phyloP scores from a whole-genome alignment of 345 rosid genomes.

The Salix exigua region DNA sequence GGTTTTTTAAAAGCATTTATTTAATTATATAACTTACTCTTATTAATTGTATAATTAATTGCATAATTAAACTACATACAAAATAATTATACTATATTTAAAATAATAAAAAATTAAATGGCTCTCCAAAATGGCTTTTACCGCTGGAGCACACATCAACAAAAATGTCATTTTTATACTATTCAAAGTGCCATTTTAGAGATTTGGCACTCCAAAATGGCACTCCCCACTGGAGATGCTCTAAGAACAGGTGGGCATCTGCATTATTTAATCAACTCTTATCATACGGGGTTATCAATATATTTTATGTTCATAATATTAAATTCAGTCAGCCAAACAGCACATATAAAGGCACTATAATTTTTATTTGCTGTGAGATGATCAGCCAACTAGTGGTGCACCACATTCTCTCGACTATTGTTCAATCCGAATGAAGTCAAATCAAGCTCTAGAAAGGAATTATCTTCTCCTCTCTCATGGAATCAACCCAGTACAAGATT shows the following conservation, averaged over 20 bases:
- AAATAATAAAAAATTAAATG: no score
- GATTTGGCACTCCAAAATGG: no score
- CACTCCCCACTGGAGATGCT: no score
- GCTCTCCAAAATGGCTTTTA: no score
- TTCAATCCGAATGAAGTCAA: not conserved
- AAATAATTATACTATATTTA: no score
- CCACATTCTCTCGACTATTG: not conserved
- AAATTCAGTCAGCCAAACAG: not conserved
- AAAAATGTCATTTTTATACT: no score
- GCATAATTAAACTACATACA: no score
- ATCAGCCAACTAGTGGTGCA: not conserved
- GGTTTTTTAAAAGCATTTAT: no score
- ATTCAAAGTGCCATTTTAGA: no score
- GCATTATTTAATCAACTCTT: not conserved
- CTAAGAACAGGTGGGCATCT: not conserved
- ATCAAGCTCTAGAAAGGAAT: constrained; percentile 34
- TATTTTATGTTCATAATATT: not conserved
- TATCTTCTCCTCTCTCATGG: constrained; percentile 60
- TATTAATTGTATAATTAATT: no score
- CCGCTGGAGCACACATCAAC: no score
- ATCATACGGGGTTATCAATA: not conserved
- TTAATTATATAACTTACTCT: no score
- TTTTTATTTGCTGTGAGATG: not conserved
- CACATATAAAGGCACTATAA: not conserved
- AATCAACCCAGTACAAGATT: constrained; percentile 67